phyloP scores from a whole-genome alignment of 192 early-diverging fungal species.

The Backusella sp. region DNA sequence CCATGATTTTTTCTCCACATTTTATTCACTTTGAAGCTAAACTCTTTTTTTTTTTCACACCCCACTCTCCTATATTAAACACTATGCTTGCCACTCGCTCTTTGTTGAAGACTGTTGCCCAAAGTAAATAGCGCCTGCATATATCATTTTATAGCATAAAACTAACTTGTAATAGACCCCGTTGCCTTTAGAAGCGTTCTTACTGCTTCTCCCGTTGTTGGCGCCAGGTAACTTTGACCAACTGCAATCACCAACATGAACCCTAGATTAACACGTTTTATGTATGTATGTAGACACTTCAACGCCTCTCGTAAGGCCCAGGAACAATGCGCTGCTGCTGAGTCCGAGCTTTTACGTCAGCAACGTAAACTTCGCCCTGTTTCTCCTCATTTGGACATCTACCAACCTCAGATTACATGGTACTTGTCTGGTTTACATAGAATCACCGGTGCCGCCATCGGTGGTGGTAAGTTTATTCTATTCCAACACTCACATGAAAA shows the following conservation, averaged over 20 bases:
- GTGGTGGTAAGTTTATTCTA: conserved; percentile 51
- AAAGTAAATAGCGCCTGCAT: neutral
- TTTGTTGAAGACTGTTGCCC: conserved; percentile 9
- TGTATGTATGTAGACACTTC: conserved; percentile 24
- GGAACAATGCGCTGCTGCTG: conserved; percentile 35
- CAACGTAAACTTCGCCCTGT: conserved; percentile 71
- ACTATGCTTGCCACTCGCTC: conserved; percentile 17
- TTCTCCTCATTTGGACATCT: conserved; percentile 85
- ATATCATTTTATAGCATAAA: too few species aligned
- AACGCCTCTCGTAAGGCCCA: conserved; percentile 15
- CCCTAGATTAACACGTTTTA: neutral
- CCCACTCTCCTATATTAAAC: neutral
- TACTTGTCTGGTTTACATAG: conserved; percentile 70
- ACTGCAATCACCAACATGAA: neutral
- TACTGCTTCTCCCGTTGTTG: neutral
- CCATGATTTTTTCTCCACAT: conserved; percentile 6
- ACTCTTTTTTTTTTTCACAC: neutral
- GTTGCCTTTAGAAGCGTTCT: conserved; percentile 9
- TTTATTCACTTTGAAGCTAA: neutral
- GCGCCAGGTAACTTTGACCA: neutral
- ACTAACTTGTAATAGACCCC: neutral
- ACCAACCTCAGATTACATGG: conserved; percentile 89
- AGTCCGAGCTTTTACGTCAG: conserved; percentile 42
- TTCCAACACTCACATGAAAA: neutral
- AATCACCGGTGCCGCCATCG: conserved; percentile 72